Conservation (phyloP, 2,329 filamentous ascomycete species). For the Colletotrichum nymphaeae region DNA sequence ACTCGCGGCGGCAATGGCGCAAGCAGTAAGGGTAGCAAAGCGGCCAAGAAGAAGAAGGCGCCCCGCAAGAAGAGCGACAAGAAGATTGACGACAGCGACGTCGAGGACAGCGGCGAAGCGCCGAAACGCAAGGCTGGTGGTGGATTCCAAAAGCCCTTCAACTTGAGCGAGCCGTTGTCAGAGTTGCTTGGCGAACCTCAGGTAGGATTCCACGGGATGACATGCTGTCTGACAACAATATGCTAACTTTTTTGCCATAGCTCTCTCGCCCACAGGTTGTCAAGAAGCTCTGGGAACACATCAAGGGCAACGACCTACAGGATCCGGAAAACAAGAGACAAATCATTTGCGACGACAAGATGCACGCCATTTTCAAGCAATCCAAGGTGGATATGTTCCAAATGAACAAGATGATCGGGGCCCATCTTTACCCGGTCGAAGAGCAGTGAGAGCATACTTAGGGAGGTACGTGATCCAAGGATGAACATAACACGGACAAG, state of each 20-base stretch:
- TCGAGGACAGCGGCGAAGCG: conserved; percentile 70
- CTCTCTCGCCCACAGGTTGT: conserved; percentile 95
- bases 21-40: conserved; percentile 61
- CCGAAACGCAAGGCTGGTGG: conserved; percentile 85
- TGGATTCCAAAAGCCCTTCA: conserved; percentile 91
- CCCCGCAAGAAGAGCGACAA: conserved; percentile 80
- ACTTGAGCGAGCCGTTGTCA: conserved; percentile 76
- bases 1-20: conserved; percentile 79
- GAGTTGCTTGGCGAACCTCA: conserved; percentile 77
- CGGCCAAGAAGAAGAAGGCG: conserved; percentile 73
- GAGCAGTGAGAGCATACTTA: conserved; percentile 45
- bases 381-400: conserved; percentile 97
- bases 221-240: not conserved
- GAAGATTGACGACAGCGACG: conserved; percentile 86
- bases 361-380: conserved; percentile 93
- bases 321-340: conserved; percentile 92
- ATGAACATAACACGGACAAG: not conserved
- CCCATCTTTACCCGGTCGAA: conserved; percentile 88
- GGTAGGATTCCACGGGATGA: conserved; percentile 51
- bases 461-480: not conserved
- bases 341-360: conserved; percentile 90
- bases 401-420: conserved; percentile 96
- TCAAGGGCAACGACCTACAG: conserved; percentile 88
- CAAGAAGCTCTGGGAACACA: conserved; percentile 96
- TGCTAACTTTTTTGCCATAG: conserved; percentile 55